Evolutionary conservation across 2,329 filamentous ascomycete genomes (phyloP).

Genomic region (Paramyrothecium roridum): DNA sequence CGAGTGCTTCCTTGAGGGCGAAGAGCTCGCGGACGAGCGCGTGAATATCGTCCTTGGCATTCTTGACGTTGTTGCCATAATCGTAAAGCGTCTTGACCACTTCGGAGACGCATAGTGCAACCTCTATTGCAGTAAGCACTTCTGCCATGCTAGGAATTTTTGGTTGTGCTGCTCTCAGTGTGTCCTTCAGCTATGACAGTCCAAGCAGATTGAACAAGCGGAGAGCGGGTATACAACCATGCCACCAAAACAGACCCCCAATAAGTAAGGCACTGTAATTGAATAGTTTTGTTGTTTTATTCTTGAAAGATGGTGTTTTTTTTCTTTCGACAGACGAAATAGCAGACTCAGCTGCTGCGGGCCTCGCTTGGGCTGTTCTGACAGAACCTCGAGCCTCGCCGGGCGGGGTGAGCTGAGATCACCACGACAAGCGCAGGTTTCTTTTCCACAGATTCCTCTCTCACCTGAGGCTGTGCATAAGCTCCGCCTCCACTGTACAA

Average conservation of each 20-base stretch:
- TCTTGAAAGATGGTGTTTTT: too few species aligned
- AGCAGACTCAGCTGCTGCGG: too few species aligned
- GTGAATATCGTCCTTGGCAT: conserved; percentile 18
- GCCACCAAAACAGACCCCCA: too few species aligned
- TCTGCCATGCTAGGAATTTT: conserved; percentile 11
- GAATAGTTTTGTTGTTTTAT: too few species aligned
- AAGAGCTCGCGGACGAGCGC: conserved; percentile 19
- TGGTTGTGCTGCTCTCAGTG: not conserved
- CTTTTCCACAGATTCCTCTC: not conserved
- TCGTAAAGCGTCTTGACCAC: conserved; percentile 14
- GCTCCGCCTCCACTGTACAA: not conserved
- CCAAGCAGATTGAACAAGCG: too few species aligned
- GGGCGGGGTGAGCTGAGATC: too few species aligned
- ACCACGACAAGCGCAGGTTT: not conserved
- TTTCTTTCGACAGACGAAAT: too few species aligned
- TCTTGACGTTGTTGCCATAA: conserved; percentile 11
- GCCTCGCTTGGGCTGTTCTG: too few species aligned
- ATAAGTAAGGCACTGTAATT: too few species aligned
- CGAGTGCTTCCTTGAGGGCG: conserved; percentile 16
- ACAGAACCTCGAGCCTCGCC: too few species aligned
- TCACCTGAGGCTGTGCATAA: not conserved
- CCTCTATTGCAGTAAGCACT: conserved; percentile 12
- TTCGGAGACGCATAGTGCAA: conserved; percentile 11
- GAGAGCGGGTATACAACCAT: too few species aligned
- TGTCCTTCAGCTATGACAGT: too few species aligned